Conservation (phyloP, 2,329 filamentous ascomycete species). For the Penicillium sp. region DNA sequence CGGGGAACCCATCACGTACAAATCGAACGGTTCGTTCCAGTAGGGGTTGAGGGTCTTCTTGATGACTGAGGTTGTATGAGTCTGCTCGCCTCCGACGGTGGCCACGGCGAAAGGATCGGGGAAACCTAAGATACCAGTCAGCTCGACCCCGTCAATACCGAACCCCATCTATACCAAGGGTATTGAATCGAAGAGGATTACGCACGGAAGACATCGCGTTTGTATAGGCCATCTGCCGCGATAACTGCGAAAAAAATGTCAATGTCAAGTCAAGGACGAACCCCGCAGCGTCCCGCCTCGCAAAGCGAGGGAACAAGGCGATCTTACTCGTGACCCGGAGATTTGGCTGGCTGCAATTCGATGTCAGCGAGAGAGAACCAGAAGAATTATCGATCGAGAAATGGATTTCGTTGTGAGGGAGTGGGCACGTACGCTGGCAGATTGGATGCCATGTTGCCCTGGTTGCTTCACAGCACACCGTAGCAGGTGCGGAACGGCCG, state of each 20-base stretch:
- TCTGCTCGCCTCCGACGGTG: slow-evolving; percentile 96
- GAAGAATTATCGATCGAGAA: slow-evolving; percentile 6
- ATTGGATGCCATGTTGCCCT: slow-evolving; percentile 55
- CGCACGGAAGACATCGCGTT: slow-evolving; percentile 98
- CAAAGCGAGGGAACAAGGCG: slow-evolving; percentile 13
- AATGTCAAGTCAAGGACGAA: slow-evolving; percentile 17
- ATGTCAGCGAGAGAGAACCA: slow-evolving; percentile 20
- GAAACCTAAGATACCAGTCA: slow-evolving; percentile 63
- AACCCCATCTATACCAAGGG: slow-evolving; percentile 8
- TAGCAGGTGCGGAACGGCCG: slow-evolving; percentile 29
- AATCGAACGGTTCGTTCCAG: slow-evolving; percentile 99
- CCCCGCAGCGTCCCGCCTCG: slow-evolving; percentile 23
- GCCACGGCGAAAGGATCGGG: slow-evolving; percentile 97
- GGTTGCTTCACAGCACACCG: slow-evolving; percentile 28
- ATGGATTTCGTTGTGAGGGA: not conserved
- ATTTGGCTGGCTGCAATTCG: slow-evolving; percentile 67
- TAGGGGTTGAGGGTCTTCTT: slow-evolving; percentile 99
- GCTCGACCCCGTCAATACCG: slow-evolving; percentile 12
- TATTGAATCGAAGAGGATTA: slow-evolving; percentile 29
- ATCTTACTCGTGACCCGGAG: slow-evolving; percentile 83
- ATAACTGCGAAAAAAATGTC: slow-evolving; percentile 66
- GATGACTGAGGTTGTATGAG: slow-evolving; percentile 93
- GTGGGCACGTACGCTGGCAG: slow-evolving; percentile 58
- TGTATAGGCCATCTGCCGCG: slow-evolving; percentile 96
- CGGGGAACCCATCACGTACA: slow-evolving; percentile 60